Conservation (phyloP, 305 asterid species). For the Fraxinus sp. region DNA sequence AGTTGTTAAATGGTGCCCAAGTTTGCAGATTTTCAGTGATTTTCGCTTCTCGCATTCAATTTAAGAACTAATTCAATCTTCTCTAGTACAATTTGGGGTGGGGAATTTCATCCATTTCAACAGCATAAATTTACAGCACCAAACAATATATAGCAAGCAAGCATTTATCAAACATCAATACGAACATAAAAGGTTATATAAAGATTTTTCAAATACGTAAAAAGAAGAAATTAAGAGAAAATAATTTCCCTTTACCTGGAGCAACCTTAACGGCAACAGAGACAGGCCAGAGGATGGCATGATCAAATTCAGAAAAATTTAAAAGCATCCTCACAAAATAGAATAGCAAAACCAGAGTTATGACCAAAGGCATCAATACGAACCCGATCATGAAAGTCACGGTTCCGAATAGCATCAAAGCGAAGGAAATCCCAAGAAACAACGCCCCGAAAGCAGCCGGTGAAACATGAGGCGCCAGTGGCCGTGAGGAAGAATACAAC, state of each 20-base stretch:
- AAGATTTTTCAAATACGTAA: background rate
- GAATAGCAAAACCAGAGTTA: conserved; percentile 23
- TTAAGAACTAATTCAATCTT: background rate
- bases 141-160: no score
- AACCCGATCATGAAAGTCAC: conserved; percentile 29
- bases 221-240: background rate
- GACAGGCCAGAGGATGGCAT: conserved; percentile 27
- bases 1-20: background rate
- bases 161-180: background rate
- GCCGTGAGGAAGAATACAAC: background rate
- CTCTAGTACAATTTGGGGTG: no score
- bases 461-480: conserved; percentile 9
- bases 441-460: conserved; percentile 30
- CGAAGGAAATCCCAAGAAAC: conserved; percentile 30
- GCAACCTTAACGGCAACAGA: background rate
- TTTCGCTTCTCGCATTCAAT: background rate
- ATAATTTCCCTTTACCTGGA: conserved; percentile 1
- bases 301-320: conserved; percentile 26
- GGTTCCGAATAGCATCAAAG: conserved; percentile 31
- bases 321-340: conserved; percentile 28
- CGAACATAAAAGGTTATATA: background rate
- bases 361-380: conserved; percentile 29
- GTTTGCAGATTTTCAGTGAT: no score
- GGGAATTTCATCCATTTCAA: no score
- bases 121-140: no score